These are phyloP conservation scores for Aotearoamyces nothofagi DNA, from an alignment of 2,329 filamentous ascomycete species.

Conservation along the genomic window DNA sequence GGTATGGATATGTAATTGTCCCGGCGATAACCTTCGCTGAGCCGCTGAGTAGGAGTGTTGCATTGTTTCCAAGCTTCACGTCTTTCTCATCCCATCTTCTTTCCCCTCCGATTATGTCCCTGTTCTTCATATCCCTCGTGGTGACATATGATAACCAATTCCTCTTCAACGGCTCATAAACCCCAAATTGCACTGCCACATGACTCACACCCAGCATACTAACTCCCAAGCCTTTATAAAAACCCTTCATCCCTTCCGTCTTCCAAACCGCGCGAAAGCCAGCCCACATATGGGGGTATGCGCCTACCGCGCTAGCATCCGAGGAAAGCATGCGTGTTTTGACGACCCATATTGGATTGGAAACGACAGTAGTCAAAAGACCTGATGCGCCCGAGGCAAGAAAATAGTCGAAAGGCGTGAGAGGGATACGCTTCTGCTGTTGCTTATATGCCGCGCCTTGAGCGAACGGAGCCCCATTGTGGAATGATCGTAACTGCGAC, in stretches of 20 bases:
- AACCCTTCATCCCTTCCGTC: conserved; percentile 61
- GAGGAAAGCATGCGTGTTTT: conserved; percentile 95
- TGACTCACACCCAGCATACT: conserved; percentile 79
- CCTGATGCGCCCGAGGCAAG: conserved; percentile 57
- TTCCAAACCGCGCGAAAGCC: conserved; percentile 53
- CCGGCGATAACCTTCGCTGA: conserved; percentile 77
- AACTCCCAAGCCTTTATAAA: conserved; percentile 77
- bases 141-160: conserved; percentile 35
- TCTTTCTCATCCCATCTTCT: conserved; percentile 7
- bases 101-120: conserved; percentile 2
- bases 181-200: conserved; percentile 88
- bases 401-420: conserved; percentile 53
- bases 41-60: conserved; percentile 69
- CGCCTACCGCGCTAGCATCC: conserved; percentile 56
- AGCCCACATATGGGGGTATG: conserved; percentile 64
- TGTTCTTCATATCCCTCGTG: conserved; percentile 19
- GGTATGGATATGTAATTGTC: conserved; percentile 86
- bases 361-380: conserved; percentile 62
- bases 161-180: conserved; percentile 62
- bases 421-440: conserved; percentile 3
- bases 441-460: not conserved
- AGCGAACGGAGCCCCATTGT: conserved; percentile 5
- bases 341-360: conserved; percentile 95
- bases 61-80: conserved; percentile 17
- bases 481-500: conserved; percentile 17